Evolutionary conservation across 139 green algal genomes (phyloP), one percentile per base, ranked within the genome.

Genomic region (Chlamydomonas eustigma): DNA sequence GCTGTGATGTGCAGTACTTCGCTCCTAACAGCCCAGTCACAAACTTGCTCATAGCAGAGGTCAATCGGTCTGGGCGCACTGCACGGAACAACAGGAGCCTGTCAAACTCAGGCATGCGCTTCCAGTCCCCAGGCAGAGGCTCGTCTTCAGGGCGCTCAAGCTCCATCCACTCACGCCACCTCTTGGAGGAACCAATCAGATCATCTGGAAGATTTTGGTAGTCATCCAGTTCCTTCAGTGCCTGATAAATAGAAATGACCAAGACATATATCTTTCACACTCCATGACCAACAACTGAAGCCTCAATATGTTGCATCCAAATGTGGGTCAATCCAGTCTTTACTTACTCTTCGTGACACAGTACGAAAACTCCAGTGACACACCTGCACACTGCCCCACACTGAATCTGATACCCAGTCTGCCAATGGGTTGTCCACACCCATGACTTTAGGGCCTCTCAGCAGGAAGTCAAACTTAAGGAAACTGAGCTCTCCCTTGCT

Each of bases 151-250:
- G 91, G 33, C 90, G 77, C 76, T 95, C 89, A 38, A 94, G 83
- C 85, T 97, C 91, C 76, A 94, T 89, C 92, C 92, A 97, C 83
- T 97, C 94, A 3, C 83, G 73, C 94, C 94, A 98, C 33, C 93
- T 81, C 87, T 97, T 98, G 51, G 83, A 78, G 74, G 74, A 87
- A 37, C 87, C 88, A 25, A 92, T 83, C 33, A 98, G 72, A 82
- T 98, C 94, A 52, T 97, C 91, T 2, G 89, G 88, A 74, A 98
- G 82, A 25, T 44, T 83, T 31, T 70, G 35, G 73, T 95, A 97
- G 44, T 95, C 93, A 30, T 94, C 90, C 28, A 98, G 58, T 76
- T 94, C 89, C 73, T 90, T 84, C 30, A 93, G 78, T 1, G 89
- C 84, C 52, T 90, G n/a, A 78, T 8, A 39, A 4, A 31, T 72